Evolutionary conservation across 305 asterid species (phyloP).

Genomic region (Rubia tinctorum): DNA sequence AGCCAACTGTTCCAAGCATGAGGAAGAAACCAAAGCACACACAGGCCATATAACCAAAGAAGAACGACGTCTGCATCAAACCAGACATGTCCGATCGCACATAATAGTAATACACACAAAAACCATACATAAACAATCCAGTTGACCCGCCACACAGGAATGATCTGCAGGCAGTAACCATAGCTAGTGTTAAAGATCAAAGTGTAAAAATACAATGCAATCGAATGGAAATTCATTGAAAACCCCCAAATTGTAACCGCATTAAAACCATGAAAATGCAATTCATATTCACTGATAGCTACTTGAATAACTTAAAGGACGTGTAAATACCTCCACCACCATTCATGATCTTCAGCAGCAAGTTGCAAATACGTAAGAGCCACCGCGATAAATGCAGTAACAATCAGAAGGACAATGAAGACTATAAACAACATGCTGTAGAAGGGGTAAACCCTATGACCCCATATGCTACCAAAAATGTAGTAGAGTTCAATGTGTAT

Average conservation of each 20-base stretch:
- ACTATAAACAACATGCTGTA: conserved; percentile 35
- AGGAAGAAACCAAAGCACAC: neutral
- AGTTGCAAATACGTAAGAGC: conserved; percentile 41
- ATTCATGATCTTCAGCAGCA: conserved; percentile 46
- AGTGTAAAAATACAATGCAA: no score
- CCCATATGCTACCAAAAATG: conserved; percentile 41
- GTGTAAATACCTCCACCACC: conserved; percentile 42
- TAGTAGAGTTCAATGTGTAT: conserved; percentile 38
- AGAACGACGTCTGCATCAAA: neutral
- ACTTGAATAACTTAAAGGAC: no score
- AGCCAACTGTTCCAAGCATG: neutral
- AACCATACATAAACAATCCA: neutral
- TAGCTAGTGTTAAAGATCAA: no score
- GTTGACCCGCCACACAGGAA: neutral
- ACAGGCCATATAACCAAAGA: conserved; percentile 1
- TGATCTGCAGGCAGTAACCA: neutral
- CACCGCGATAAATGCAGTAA: conserved; percentile 41
- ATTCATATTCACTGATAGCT: no score
- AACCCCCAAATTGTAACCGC: no score
- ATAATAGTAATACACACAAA: neutral
- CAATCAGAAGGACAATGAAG: conserved; percentile 36
- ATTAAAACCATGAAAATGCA: no score
- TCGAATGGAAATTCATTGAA: no score
- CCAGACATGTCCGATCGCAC: neutral
- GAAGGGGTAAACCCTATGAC: conserved; percentile 33